Base-by-base conservation (phyloP, 768 basidiomycete genomes). In the Suillus subluteus region DNA sequence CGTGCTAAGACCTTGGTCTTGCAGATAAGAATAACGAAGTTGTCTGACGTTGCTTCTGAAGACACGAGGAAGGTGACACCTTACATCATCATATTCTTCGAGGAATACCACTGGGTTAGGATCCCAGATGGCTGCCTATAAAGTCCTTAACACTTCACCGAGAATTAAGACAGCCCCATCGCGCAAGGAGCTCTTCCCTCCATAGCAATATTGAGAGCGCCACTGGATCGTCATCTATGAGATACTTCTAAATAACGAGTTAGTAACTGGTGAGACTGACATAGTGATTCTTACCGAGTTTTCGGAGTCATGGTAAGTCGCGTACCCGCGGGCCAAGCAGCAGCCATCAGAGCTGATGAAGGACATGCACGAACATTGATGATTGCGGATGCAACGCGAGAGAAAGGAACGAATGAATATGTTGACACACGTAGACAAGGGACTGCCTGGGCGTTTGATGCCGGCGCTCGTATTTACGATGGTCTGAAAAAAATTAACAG, bases 51-150 rank as follows among this genome's bases (percentile, higher is more conserved):
- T 4, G 35, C 35, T 35, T 35, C 35, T 35, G 35, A 78, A 30
- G 95, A 95, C 90, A 99, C 91, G 59, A 35, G 96, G 91, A 99
- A 99, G 46, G 91, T 87, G 70, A 96, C 89, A 80, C 98, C 98
- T 82, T 99, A 99, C 77, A 99, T 80, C 88, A 99, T 95, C 80
- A 99, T 98, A 81, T 99, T 99, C 79, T n/a, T 99, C 98, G 62
- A 99, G 91, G 87, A 99, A 95, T 71, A 98, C 96, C 71, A 98
- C 92, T 15, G 96, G 95, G 83, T 97, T 99, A 63, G 96, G 96
- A 79, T 99, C 98, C 46, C 97, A 93, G 76, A 99, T 99, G 56
- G 98, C 97, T 69, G 95, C 80, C 95, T 96, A 68, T 43, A 23
- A 54, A 35, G 48, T 63, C 16, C 23, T 40, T 56, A 21, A 44